phyloP scores from a whole-genome alignment of 495 filamentous ascomycete genomes.

The Aspergillus leporis region DNA sequence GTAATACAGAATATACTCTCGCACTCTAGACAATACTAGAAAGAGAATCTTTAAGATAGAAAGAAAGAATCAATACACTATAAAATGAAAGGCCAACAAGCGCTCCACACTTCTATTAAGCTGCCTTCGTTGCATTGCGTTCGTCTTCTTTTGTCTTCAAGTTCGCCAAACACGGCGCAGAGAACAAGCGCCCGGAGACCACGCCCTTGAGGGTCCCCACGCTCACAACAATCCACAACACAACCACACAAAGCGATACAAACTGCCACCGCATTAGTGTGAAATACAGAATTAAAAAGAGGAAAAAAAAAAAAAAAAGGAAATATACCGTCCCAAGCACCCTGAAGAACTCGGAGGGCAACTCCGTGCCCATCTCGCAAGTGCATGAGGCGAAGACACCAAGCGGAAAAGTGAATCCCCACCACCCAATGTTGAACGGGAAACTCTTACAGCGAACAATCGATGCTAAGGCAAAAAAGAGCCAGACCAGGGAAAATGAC shows the following conservation, averaged over 20 bases:
- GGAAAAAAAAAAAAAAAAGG: no score
- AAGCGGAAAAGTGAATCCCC: conserved; percentile 65
- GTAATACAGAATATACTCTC: neutral
- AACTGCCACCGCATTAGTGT: conserved; percentile 32
- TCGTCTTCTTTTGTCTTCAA: conserved; percentile 26
- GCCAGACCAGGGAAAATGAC: conserved; percentile 63
- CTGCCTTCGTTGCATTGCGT: conserved; percentile 17
- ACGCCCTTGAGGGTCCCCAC: conserved; percentile 44
- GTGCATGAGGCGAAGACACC: conserved; percentile 57
- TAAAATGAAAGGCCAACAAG: no score
- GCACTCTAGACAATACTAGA: neutral
- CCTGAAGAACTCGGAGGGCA: conserved; percentile 55
- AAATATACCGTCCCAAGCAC: conserved; percentile 47
- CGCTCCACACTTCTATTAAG: conserved; percentile 10
- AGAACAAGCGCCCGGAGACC: conserved; percentile 47
- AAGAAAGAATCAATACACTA: neutral
- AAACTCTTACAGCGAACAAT: conserved; percentile 44
- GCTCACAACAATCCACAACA: conserved; percentile 54
- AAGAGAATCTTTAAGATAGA: neutral
- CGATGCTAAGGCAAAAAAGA: conserved; percentile 54
- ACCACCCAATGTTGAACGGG: conserved; percentile 70
- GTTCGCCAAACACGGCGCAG: conserved; percentile 54
- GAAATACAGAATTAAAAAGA: neutral
- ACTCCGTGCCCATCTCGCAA: conserved; percentile 45
- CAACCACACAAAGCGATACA: conserved; percentile 46